These are phyloP conservation scores for Triangularia verruculosa DNA, from an alignment of 2,329 filamentous ascomycete species.

Conservation along the genomic window DNA sequence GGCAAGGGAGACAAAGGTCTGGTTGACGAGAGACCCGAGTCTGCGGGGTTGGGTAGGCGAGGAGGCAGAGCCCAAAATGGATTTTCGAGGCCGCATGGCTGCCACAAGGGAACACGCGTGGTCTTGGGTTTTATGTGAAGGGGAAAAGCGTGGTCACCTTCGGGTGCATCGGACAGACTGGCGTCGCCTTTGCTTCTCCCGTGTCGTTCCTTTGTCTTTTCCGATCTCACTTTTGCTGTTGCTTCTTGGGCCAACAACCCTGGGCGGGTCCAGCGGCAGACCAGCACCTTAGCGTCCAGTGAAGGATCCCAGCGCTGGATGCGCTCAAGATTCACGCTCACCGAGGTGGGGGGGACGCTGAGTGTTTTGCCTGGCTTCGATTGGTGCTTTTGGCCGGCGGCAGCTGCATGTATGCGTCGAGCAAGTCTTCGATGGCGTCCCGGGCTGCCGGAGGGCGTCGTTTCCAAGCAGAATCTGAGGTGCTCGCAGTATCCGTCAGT, in stretches of 20 bases:
- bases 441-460: background rate
- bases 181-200: background rate
- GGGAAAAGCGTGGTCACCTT: background rate
- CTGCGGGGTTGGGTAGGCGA: constrained; percentile 13
- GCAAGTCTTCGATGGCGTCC: background rate
- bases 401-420: background rate
- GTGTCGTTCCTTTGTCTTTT: background rate
- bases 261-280: constrained; percentile 9
- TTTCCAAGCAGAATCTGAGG: background rate
- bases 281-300: background rate
- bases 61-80: constrained; percentile 3
- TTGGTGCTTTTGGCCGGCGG: background rate
- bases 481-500: background rate
- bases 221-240: background rate
- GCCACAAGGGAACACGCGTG: background rate
- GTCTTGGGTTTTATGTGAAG: background rate
- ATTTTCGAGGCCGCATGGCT: constrained; percentile 16
- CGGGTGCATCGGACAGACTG: background rate
- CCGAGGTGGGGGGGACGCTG: constrained; percentile 3
- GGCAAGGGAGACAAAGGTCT: constrained; percentile 1
- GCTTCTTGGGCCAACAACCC: background rate
- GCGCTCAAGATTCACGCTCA: constrained; percentile 1
- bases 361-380: background rate
- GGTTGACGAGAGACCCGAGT: constrained; percentile 9
- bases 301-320: background rate